Evolutionary conservation across 1,284 basidiomycete genomes (phyloP), one percentile per base, ranked within the genome.

Genomic region (Apiotrichum laibachii): DNA sequence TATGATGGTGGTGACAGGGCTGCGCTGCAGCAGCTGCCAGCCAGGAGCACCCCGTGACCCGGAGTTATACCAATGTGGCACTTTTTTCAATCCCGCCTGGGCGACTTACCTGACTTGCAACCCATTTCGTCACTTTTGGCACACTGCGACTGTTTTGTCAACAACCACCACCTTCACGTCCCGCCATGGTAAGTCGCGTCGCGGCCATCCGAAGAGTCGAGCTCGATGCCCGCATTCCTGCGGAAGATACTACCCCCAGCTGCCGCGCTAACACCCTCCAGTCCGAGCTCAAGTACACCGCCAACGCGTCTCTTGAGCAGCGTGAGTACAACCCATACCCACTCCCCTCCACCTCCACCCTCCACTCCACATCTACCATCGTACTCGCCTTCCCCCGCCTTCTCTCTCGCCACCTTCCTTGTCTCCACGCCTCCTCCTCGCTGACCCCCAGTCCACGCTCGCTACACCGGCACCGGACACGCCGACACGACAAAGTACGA

Each of bases 401-500:
- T 39, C 52, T 26, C 37, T 50, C 31, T 46, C 40, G 40, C 55
- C 57, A 55, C 48, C 56, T 35, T 55, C n/a, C n/a, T n/a, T n/a
- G n/a, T n/a, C n/a, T n/a, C n/a, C n/a, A n/a, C n/a, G 40, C 60
- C 57, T 26, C 43, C 50, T 19, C 9, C 26, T 11, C 47, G 63
- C 63, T 63, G 43, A 61, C 56, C 54, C n/a, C 18, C 60, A 94
- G 91, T 98, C 63, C 94, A 98, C 78, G 90, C 94, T 68, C 86
- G 94, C 58, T 98, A 99, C 77, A 94, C 92, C 21, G 95, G 94
- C 59, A 96, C 73, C 86, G 92, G 93, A 54, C 92, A 97, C 79
- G 91, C 92, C 39, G 93, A 97, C 77, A 81, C 92, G 72, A 90
- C 91, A 12, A 96, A 96, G 81, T 92, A 88, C 79, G 95, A 99